Evolutionary conservation across 495 filamentous ascomycete genomes (phyloP), one percentile per base, ranked within the genome.

Genomic region (Astrocystis sublimbata): DNA sequence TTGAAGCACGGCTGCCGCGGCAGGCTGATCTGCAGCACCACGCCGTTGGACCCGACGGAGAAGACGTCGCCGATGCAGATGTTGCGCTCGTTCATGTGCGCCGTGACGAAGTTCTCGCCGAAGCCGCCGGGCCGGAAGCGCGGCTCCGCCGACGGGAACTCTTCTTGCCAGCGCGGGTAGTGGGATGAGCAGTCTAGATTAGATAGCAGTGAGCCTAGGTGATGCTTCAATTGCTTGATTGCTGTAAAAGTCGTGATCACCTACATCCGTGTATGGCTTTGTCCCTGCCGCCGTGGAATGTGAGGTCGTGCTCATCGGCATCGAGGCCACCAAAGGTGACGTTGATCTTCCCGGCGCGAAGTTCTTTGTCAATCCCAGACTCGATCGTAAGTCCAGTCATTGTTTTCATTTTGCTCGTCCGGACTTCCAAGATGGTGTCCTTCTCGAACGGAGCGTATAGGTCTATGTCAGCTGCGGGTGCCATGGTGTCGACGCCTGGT

Each of bases 1-100:
- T 85, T 85, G 71, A 81, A 84, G 72, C 82, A 85, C 6, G 82
- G 82, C 65, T 82, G 79, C 12, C 81, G 73, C 43, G 82, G 81
- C 38, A 82, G 70, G 61, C 72, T 75, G 50, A 85, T 73, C 53
- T 81, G 74, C 17, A 81, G 66, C 35, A 76, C 21, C 0, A 77
- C 70, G 15, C 71, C 73, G 21, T 75, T 77, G 21, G 66, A 56
- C 30, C 68, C 65, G 12, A 86, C 76, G 2, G 76, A 66, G 10
- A 81, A 65, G 33, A 79, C 69, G 61, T 87, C 84, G 8, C 84
- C 84, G 40, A 86, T 84, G 64, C 83, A 85, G 5, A 86, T 72
- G 66, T 83, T 85, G 24, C 73, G 72, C 71, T 87, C 84, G 62
- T 84, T 85, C 72, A 85, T 72, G 41, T 62, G 71, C 24, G 68